These are phyloP conservation scores for Gossypium bickii DNA, from an alignment of 345 rosid genomes.

Conservation along the genomic window DNA sequence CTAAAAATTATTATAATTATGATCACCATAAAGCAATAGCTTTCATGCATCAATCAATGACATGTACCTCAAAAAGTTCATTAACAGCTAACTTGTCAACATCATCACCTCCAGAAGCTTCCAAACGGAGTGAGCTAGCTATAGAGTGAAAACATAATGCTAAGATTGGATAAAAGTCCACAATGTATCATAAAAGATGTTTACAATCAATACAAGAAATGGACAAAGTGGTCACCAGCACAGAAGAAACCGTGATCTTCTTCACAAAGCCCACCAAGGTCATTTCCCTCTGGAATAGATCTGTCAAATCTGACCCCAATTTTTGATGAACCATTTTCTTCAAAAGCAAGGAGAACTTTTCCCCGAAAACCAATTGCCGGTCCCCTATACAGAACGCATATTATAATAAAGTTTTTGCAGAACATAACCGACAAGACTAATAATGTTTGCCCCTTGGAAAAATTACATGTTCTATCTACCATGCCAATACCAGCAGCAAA, in stretches of 20 bases:
- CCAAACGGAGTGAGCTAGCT: slow-evolving; percentile 51
- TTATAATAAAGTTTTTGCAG: neutral
- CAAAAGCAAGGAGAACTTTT: slow-evolving; percentile 85
- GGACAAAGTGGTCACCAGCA: slow-evolving; percentile 46
- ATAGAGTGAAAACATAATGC: neutral
- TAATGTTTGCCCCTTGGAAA: neutral
- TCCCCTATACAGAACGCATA: slow-evolving; percentile 45
- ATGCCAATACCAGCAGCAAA: slow-evolving; percentile 1
- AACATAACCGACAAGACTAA: neutral
- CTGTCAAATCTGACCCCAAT: slow-evolving; percentile 93
- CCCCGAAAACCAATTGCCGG: slow-evolving; percentile 78
- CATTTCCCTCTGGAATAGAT: slow-evolving; percentile 78
- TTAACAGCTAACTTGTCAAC: slow-evolving; percentile 72
- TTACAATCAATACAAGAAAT: slow-evolving; percentile 1
- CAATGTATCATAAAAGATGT: neutral
- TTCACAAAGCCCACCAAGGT: slow-evolving; percentile 93
- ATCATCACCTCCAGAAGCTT: slow-evolving; percentile 75
- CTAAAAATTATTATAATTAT: neutral
- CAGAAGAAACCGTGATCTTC: slow-evolving; percentile 90
- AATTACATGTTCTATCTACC: neutral
- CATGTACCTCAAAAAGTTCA: slow-evolving; percentile 79
- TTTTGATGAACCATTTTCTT: slow-evolving; percentile 82
- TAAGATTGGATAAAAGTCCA: slow-evolving; percentile 1
- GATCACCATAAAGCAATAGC: neutral
- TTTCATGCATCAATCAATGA: neutral